A percentile compares a stretch with the other conserved stretches of the same genome.
Evolutionary conservation across 2,329 filamentous ascomycete genomes (phyloP).

Genomic region (Zymoseptoria ardabiliae): DNA sequence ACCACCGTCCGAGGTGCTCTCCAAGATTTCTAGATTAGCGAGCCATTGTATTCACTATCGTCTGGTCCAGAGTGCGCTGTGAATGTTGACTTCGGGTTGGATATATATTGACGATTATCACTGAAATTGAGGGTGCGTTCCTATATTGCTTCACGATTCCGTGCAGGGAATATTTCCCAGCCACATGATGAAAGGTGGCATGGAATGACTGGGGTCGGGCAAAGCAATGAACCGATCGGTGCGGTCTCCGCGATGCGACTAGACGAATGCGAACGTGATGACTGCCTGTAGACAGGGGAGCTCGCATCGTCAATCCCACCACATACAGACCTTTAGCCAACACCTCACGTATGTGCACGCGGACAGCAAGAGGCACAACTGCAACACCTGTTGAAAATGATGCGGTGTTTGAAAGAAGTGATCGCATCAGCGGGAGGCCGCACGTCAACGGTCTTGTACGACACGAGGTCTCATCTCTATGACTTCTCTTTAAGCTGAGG

Average conservation of each 20-base stretch:
- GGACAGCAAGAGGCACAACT: not conserved
- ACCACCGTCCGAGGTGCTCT: not conserved
- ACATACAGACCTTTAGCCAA: not conserved
- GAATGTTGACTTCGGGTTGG: not conserved
- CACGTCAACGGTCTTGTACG: not conserved
- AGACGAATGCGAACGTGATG: not conserved
- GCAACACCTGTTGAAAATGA: not conserved
- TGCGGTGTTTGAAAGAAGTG: not conserved
- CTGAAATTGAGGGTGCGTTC: not conserved
- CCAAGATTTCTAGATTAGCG: not conserved
- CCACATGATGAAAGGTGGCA: not conserved
- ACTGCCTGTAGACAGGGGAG: not conserved
- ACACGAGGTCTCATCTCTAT: not conserved
- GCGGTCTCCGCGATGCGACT: not conserved
- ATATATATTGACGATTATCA: not conserved
- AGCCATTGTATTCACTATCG: not conserved
- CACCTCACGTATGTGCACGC: not conserved
- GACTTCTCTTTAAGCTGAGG: slow-evolving; percentile 31
- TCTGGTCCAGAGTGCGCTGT: not conserved
- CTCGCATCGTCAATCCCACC: not conserved
- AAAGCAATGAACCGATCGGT: not conserved
- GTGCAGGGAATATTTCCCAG: not conserved
- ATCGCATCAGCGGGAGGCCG: not conserved
- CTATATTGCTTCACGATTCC: not conserved
- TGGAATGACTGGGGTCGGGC: not conserved